Evolutionary conservation across 1,284 basidiomycete species (phyloP), one percentile per base, ranked within the genome.

Genomic region (Trichosporon asahii): DNA sequence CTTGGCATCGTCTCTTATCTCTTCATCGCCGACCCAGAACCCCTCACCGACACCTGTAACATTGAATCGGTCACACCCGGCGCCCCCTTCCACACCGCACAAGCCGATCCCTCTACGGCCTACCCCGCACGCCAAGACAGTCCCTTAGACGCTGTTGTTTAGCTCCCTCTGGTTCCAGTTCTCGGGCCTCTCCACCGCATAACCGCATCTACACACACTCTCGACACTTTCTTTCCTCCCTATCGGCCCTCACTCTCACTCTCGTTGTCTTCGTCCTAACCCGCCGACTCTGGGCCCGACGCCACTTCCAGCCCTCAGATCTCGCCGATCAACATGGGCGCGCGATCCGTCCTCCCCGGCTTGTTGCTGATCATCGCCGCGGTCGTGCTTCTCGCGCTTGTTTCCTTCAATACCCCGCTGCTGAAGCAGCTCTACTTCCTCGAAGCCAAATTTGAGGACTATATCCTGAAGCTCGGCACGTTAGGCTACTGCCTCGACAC

Each of bases 341-440:
- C 92, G 69, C 88, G 90, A 46, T 90, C 91, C 71, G 92, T 91
- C 15, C 94, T 92, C 1, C 93, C 94, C 21, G 93, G 93, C 64
- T 91, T 93, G 77, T 66, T 95, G 66, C 85, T 92, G 73, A 93
- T 91, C 23, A 86, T 93, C 68, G 82, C 86, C 40, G 91, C 93
- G 0, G 89, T 91, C 1, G 83, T 87, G 72, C 85, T 94, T 55
- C 88, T 96, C 64, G 91, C 90, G 8, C 80, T 94, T 61, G 93
- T 94, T 46, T 90, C 90, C 23, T 95, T 95, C 85, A 91, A 89
- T 73, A 92, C 93, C 7, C 94, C 94, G 0, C 88, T 89, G 78
- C 86, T 95, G 85, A 94, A 92, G 82, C 90, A 89, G 2, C 83
- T 95, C 46, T 94, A 88, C 84, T 95, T 95, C 82, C 89, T 95